Evolutionary conservation across 176 grass and related monocot species (phyloP).

Genomic region (Oryza australiensis): DNA sequence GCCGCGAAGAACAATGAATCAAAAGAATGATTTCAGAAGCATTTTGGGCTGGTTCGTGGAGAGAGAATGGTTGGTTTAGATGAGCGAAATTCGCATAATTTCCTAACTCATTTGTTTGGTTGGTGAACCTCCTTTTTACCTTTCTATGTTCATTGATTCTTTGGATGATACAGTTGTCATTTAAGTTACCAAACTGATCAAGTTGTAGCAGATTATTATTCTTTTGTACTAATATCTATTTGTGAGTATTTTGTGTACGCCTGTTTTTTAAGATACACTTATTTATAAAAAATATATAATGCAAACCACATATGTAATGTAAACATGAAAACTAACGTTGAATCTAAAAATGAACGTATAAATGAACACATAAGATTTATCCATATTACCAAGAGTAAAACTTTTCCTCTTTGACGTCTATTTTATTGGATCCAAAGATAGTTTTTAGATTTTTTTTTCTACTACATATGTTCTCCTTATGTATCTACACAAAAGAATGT

Average conservation of each 20-base stretch:
- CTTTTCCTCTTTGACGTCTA: too few relatives aligned
- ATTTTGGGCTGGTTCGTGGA: constrained; percentile 4
- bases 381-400: too few relatives aligned
- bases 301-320: too few relatives aligned
- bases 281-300: too few relatives aligned
- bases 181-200: constrained; percentile 35
- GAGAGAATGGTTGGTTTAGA: constrained; percentile 13
- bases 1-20: constrained; percentile 43
- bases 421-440: too few relatives aligned
- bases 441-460: too few relatives aligned
- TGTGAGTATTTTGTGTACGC: neutral
- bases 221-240: constrained; percentile 20
- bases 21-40: constrained; percentile 31
- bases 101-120: constrained; percentile 52
- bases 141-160: constrained; percentile 45
- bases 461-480: too few relatives aligned
- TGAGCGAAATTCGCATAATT: constrained; percentile 37
- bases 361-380: too few relatives aligned
- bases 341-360: too few relatives aligned
- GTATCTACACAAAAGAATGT: neutral
- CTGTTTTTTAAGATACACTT: neutral
- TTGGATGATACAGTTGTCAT: constrained; percentile 28
- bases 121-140: constrained; percentile 36
- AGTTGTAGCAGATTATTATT: constrained; percentile 36
- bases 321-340: too few relatives aligned